phyloP scores from a whole-genome alignment of 176 grass and related monocot species.

The sorghum (Sorghum bicolor) region DNA sequence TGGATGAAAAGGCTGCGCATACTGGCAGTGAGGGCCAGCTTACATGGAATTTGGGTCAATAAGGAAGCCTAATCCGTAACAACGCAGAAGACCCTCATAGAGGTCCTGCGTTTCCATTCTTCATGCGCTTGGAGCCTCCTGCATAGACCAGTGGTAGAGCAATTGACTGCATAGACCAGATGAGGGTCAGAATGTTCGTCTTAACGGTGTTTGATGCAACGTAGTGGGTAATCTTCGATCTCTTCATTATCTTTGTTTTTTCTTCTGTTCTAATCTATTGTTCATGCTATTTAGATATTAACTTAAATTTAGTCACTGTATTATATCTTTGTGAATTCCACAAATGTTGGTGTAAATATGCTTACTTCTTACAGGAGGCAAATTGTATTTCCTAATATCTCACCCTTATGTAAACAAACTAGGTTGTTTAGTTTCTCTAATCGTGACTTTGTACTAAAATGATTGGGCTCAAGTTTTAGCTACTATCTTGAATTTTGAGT shows the following conservation, averaged over 20 bases:
- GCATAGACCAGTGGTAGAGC: background rate
- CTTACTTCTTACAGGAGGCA: background rate
- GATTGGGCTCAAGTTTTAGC: background rate
- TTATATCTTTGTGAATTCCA: background rate
- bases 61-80: background rate
- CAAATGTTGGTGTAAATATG: background rate
- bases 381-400: background rate
- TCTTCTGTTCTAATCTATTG: background rate
- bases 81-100: background rate
- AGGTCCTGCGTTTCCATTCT: slow-evolving; percentile 29
- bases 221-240: slow-evolving; percentile 7
- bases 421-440: background rate
- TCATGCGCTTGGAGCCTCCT: background rate
- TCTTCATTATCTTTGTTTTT: background rate
- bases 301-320: too few species aligned
- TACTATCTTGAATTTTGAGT: background rate
- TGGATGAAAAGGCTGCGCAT: slow-evolving; percentile 3
- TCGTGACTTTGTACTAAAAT: background rate
- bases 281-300: background rate
- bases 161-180: background rate
- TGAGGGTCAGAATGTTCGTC: background rate
- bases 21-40: background rate
- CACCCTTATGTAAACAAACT: background rate
- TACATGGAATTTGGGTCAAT: slow-evolving; percentile 8
- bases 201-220: slow-evolving; percentile 10